Evolutionary conservation across 108 stramenopile genomes (phyloP).

Genomic region (Pinguiococcus pyrenoidosus): DNA sequence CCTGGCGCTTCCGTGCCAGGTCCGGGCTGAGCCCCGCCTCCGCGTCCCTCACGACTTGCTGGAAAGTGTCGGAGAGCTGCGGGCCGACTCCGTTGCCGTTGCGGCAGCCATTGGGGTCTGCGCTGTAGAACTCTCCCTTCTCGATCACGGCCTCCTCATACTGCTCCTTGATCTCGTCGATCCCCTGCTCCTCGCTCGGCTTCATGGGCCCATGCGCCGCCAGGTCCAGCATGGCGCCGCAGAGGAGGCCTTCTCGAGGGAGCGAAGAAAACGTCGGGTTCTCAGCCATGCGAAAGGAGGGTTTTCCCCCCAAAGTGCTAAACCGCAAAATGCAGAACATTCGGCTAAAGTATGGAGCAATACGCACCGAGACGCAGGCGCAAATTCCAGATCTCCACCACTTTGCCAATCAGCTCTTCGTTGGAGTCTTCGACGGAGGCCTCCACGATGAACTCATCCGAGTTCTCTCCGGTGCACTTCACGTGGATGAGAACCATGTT

Average conservation of each 20-base stretch:
- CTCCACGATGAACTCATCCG: conserved; percentile 60
- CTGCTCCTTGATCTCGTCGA: conserved; percentile 44
- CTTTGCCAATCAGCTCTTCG: conserved; percentile 53
- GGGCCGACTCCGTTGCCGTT: conserved; percentile 50
- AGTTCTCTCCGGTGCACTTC: conserved; percentile 35
- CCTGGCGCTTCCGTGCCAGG: conserved; percentile 12
- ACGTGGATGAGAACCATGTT: conserved; percentile 54
- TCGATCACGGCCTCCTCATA: conserved; percentile 28
- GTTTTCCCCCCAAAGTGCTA: too few species aligned
- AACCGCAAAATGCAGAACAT: too few species aligned
- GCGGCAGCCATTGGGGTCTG: conserved; percentile 50
- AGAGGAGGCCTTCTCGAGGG: too few species aligned
- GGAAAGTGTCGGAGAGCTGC: conserved; percentile 36
- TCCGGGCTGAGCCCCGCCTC: conserved; percentile 16
- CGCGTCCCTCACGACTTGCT: conserved; percentile 41
- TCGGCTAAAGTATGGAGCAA: too few species aligned
- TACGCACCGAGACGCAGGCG: conserved; percentile 39
- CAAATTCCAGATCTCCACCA: conserved; percentile 54
- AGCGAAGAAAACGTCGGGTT: too few species aligned
- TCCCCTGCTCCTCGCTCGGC: conserved; percentile 32
- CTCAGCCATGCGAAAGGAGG: too few species aligned
- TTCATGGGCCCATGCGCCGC: conserved; percentile 51
- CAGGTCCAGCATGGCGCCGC: conserved; percentile 44
- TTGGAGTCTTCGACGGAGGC: conserved; percentile 41
- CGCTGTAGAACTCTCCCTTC: conserved; percentile 32